Evolutionary conservation across 1,284 basidiomycete genomes (phyloP), one percentile per base, ranked within the genome.

Genomic region (Ceratobasidium sp.): DNA sequence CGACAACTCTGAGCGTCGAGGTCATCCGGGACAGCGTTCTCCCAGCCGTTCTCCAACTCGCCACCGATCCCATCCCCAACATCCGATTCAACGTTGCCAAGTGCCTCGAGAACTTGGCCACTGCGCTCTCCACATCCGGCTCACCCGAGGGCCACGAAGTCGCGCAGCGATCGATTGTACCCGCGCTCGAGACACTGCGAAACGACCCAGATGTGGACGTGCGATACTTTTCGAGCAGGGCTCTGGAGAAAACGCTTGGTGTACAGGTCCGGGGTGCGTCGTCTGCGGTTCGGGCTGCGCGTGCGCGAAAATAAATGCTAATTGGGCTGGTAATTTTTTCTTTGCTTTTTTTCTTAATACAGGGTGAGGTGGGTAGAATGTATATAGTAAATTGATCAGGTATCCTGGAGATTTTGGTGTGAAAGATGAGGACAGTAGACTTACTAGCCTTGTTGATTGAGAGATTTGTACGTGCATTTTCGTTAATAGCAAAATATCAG

Each of bases 21-120:
- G 95, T 96, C 80, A 91, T 99, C 80, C 90, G 90, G 31, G 89
- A 92, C 75, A 94, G 94, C 68, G 94, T 99, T 79, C 90, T 99
- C 79, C 92, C 93, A 63, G 93, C 95, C 35, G 89, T 99, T 76
- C 86, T 98, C 75, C 89, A 92, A 78, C 90, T 99, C 75, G 93
- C 95, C 26, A 88, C 89, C 73, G 98, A 99, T 84, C 92, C 95
- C 10, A 99, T 99, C 82, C 98, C 98, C 76, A 99, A 99, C 86
- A 99, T 99, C 84, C 94, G 98, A 56, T 99, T 99, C 89, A 99
- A 99, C 84, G 96, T 99, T 42, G 94, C 97, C 60, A 99, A 99
- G 85, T 93, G 94, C 23, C 87, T 98, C 80, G 96, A 98, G 86
- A 91, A 94, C 33, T 87, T 98, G 73, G 94, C 94, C 0, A 86